Evolutionary conservation across 2,329 filamentous ascomycete species (phyloP), one percentile per base, ranked within the genome.

Genomic region (Alternaria gansuensis): DNA sequence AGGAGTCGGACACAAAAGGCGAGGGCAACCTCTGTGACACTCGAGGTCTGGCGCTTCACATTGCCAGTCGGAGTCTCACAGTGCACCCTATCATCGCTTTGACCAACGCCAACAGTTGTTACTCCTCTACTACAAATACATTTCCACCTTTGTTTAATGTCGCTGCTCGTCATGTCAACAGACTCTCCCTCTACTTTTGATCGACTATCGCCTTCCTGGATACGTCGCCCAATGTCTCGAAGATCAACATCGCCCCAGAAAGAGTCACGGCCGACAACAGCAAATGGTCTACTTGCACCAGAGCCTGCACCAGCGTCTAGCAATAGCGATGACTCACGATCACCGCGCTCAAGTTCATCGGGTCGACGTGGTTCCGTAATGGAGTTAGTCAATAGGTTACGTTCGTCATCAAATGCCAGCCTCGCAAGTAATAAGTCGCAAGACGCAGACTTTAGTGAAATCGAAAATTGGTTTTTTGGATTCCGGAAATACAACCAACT

Each of bases 401-500:
- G 73, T 39, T 74, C 71, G 13, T 62, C 66, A 17, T 74, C 74
- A 24, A 72, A 56, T 33, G 67, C 68, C 21, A 72, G 66, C 46
- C 37, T 61, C 5, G 45, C 60, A 24, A 65, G 65, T 40, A 59
- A 60, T 29, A 56, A 60, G 21, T 68, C 58, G 17, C 63, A 63
- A 59, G 65, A 69, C 43, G 39, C 58, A 29, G 67, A 71, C 17
- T 67, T 75, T 48, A 69, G 68, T 52, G 54, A 70, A 17, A 58
- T 73, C 6, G 65, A 71, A 21, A 66, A 71, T 55, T 75, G 73
- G 73, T 71, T 69, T 24, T 50, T 62, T 17, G 73, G 69, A 7
- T 76, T 76, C 55, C 63, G 65, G 37, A 64, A 59, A 33, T 77
- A 77, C 56, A 75, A 74, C 55, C 67, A 70, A 37, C 65, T 76